Base-by-base conservation (phyloP, 2,329 filamentous ascomycete genomes). In the Stromatinia cepivora region DNA sequence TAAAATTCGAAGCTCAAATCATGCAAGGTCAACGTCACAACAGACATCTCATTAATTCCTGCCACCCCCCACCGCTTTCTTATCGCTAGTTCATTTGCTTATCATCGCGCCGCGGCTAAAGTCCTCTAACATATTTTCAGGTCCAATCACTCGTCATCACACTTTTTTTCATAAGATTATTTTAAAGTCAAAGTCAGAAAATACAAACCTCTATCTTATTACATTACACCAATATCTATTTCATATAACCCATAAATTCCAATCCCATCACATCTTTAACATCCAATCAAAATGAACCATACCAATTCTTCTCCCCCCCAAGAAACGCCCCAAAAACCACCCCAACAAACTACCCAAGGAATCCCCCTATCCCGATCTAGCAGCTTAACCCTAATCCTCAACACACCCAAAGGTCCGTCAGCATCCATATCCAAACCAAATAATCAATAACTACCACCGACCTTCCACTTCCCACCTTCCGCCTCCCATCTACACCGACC, bases 341-440 rank as follows among this genome's bases (percentile, higher is more conserved):
- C 20, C 2, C 58, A 62, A 48, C 13, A 48, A 25, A n/a, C 56
- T 31, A n/a, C 62, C 4, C 62, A 72, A n/a, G 73, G 72, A 42
- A 76, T 79, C 66, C 73, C 74, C 6, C 69, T 85, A n/a, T 76
- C 79, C 48, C 81, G 83, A 42, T 80, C 79, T 68, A 76, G 80
- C 28, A 76, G 78, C 67, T 73, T 86, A 25, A 71, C 80, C 34
- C 79, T 86, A 52, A 76, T 82, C 53, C 76, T 79, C 66, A 78
- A 84, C 70, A 86, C 84, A 25, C 83, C 84, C 20, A 85, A 85
- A 83, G 84, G 84, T 85, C 17, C 25, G n/a, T 57, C 31, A 50
- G 28, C 36, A 25, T 39, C 22, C 28, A 50, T n/a, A 48, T 46
- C 34, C 31, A 34, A 17, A 1, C 39, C 39, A 42, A 6, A 42